Base-by-base conservation (phyloP, 768 basidiomycete genomes). In the Clitopilus hobsonii region DNA sequence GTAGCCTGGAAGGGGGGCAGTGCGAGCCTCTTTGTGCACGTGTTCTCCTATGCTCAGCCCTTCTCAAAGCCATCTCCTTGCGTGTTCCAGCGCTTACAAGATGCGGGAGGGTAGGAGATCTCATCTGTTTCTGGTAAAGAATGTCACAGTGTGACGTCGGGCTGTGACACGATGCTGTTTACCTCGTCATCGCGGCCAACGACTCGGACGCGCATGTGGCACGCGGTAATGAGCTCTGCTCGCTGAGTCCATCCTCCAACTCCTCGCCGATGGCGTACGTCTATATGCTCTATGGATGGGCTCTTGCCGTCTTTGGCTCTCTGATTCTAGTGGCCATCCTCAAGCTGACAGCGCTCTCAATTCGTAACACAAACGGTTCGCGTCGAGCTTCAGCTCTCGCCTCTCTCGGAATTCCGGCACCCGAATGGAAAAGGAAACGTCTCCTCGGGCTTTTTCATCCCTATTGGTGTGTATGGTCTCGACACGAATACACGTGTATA, bases 361-460 rank as follows among this genome's bases (percentile, higher is more conserved):
- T 38, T 6, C 54, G 28, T 26, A 26, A 47, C n/a, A 29, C 11
- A 27, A 26, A 48, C 24, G 20, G 24, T 14, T 20, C 24, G 16
- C 54, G 52, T 18, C 53, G 55, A 16, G 23, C 48, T 16, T 22
- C 53, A 22, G 54, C 54, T 28, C 49, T 64, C 1, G 30, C 38
- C 7, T 58, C 61, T 5, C 63, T 74, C 27, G 69, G 71, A 18
- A 55, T 67, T 49, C 38, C 62, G 1, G 29, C 60, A 5, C 50
- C 50, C 1, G 61, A 65, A 14, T 32, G 30, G 30, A 32, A 27
- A 11, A 54, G 53, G 14, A 69, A 65, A 54, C 65, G 62, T 16
- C 56, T 94, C 18, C 74, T 94, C 2, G 94, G 89, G 0, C 89
- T 95, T 72, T 96, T 97, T 67, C 95, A 98, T 74, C 95, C 95